A percentile compares a stretch with the other conserved stretches of the same genome.
These are phyloP conservation scores for Boletus pseudopeckii DNA, from an alignment of 768 basidiomycete genomes.

Conservation along the genomic window DNA sequence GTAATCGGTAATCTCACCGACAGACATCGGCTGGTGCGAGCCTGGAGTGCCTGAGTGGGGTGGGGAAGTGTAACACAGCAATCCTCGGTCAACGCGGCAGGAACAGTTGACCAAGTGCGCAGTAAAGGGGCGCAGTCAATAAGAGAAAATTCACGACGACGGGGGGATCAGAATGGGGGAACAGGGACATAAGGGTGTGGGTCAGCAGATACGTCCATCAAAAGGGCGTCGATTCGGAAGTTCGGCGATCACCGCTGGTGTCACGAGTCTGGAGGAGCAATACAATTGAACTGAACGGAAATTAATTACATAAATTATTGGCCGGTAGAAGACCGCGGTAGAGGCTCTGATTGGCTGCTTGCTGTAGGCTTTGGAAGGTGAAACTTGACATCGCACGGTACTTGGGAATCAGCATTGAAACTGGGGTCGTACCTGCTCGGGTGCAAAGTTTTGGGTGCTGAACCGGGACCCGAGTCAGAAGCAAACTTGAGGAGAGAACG, in stretches of 20 bases:
- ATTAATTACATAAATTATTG: not conserved
- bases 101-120: not conserved
- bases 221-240: not conserved
- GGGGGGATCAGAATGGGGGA: too few relatives aligned
- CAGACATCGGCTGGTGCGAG: not conserved
- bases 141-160: too few relatives aligned
- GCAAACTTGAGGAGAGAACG: not conserved
- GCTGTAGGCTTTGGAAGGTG: conserved; percentile 4
- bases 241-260: not conserved
- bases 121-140: conserved; percentile 3
- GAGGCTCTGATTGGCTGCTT: not conserved
- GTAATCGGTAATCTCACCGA: conserved; percentile 8
- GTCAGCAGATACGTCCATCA: not conserved
- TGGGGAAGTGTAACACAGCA: conserved; percentile 10
- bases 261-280: not conserved
- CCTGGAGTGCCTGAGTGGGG: conserved; percentile 4
- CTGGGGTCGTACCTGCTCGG: not conserved
- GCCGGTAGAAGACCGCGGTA: not conserved
- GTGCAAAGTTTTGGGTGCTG: not conserved
- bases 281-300: not conserved
- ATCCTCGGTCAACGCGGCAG: not conserved
- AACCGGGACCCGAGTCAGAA: not conserved
- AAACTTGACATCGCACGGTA: too few relatives aligned
- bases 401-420: not conserved
- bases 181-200: too few relatives aligned